Conservation (phyloP, 2,329 filamentous ascomycete species). For the Aspergillus quadrilineatus region DNA sequence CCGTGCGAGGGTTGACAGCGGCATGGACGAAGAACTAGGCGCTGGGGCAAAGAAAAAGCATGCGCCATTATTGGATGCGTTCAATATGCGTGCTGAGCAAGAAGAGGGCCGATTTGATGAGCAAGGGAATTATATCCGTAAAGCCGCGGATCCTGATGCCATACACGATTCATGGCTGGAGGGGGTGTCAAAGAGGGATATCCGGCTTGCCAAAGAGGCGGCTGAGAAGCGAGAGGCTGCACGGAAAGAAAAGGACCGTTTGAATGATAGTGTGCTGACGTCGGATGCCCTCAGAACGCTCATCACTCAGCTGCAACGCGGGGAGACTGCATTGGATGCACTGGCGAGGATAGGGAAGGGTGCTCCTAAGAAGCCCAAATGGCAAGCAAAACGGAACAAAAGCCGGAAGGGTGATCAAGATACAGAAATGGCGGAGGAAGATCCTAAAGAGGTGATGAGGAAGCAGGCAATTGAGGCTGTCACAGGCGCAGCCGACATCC, state of each 20-base stretch:
- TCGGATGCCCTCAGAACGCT: constrained; percentile 71
- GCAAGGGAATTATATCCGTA: constrained; percentile 84
- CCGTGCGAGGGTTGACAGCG: constrained; percentile 70
- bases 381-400: constrained; percentile 58
- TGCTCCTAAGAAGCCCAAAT: constrained; percentile 60
- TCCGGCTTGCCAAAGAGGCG: constrained; percentile 81
- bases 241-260: constrained; percentile 65
- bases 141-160: constrained; percentile 83
- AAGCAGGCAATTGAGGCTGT: constrained; percentile 75
- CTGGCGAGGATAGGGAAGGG: constrained; percentile 74
- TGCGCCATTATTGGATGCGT: constrained; percentile 90
- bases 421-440: constrained; percentile 73
- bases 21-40: constrained; percentile 83
- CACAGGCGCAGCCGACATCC: constrained; percentile 83
- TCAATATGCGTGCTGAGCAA: constrained; percentile 87
- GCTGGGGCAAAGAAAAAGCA: constrained; percentile 88
- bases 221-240: constrained; percentile 82
- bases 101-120: constrained; percentile 93
- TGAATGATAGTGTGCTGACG: constrained; percentile 72
- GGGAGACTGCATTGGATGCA: constrained; percentile 86
- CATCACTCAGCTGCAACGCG: constrained; percentile 70
- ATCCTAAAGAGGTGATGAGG: constrained; percentile 67
- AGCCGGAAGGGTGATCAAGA: constrained; percentile 49
- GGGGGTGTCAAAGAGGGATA: constrained; percentile 89
- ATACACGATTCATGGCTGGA: constrained; percentile 91